phyloP scores from a whole-genome alignment of 306 rosid species.

The Cajanus cajan region DNA sequence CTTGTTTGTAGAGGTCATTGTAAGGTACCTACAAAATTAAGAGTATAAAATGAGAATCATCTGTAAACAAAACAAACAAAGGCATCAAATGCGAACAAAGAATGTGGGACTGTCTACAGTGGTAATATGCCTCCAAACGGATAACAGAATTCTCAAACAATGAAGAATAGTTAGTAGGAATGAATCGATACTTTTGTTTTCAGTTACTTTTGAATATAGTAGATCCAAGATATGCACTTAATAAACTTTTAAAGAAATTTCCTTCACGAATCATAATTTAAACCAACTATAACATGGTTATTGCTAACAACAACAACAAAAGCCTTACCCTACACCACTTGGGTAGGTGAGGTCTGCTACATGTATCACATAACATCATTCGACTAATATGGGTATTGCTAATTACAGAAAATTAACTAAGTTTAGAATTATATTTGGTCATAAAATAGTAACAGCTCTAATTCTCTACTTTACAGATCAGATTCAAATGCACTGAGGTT shows the following conservation, averaged over 20 bases:
- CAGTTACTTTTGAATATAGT: neutral
- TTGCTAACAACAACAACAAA: too few species aligned
- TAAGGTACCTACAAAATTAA: constrained; percentile 62
- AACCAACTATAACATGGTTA: too few species aligned
- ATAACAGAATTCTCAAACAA: constrained; percentile 2
- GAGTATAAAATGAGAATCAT: constrained; percentile 27
- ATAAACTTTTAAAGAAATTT: neutral
- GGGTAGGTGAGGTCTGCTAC: too few species aligned
- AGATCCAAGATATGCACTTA: neutral
- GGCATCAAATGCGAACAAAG: neutral
- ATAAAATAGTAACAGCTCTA: neutral
- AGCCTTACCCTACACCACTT: too few species aligned
- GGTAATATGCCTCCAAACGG: neutral
- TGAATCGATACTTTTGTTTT: neutral
- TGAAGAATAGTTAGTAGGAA: constrained; percentile 6
- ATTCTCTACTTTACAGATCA: neutral
- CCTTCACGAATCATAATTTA: neutral
- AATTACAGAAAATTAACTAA: neutral
- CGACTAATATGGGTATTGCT: neutral
- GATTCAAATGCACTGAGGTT: constrained; percentile 28
- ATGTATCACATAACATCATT: too few species aligned
- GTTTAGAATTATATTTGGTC: neutral
- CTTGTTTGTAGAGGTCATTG: constrained; percentile 68
- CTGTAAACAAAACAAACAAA: constrained; percentile 3
- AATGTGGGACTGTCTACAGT: neutral